Base-by-base conservation (phyloP, 768 basidiomycete species). In the Suillus discolor region DNA sequence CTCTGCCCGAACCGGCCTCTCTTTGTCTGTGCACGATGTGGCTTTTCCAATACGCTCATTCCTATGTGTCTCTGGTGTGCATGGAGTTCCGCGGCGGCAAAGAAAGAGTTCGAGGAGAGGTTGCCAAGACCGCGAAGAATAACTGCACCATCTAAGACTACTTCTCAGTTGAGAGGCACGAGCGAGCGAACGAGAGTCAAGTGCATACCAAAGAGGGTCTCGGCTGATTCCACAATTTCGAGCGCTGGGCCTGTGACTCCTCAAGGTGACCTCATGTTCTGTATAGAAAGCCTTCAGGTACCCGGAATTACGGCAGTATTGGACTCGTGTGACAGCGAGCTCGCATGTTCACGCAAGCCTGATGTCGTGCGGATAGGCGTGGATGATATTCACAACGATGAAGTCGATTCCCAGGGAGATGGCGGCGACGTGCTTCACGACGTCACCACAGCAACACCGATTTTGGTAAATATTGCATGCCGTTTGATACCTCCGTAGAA, bases 51-150 rank as follows among this genome's bases (percentile, higher is more conserved):
- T 61, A 77, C 82, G 53, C 79, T 81, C 69, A 76, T 85, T 63
- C 81, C 84, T 31, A 75, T 85, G 66, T 85, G 83, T 74, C 71
- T 84, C 20, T 85, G 83, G 82, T 84, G 84, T 71, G 72, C 78
- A 67, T 85, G 83, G 83, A 78, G 81, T 6, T 84, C 82, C 31
- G 70, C 75, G 20, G 78, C 74, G 61, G 79, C 82, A 6, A 75
- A 76, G 66, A 77, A 72, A 61, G 76, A 74, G 55, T 82, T 81
- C 67, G 80, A 83, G 67, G 66, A 72, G 28, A 79, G 73, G 51
- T 74, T 75, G 65, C 79, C 81, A 42, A 78, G 82, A 23, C 69
- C 77, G 36, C 75, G 75, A 60, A 66, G 75, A 63, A 63, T 77
- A 59, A 77, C 75, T 44, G 77, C 75, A 18, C 73, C 75, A 0